A percentile compares a stretch with the other conserved stretches of the same genome.
These are phyloP conservation scores for Podila epigama DNA, from an alignment of 192 early-diverging fungal genomes.

Conservation along the genomic window DNA sequence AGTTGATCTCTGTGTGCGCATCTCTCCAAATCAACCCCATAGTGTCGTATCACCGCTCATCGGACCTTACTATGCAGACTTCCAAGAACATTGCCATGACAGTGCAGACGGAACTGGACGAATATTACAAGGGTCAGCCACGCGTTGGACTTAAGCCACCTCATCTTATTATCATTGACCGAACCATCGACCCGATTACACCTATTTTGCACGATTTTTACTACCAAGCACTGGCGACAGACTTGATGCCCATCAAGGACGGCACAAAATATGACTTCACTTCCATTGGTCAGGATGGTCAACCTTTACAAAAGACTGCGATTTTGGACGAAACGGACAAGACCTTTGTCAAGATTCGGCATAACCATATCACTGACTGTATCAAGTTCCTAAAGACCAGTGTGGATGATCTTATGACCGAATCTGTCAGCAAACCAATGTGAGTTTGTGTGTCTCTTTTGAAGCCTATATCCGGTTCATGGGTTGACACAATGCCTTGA, in stretches of 20 bases:
- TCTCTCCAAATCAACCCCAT: constrained; percentile 92
- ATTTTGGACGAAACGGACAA: constrained; percentile 79
- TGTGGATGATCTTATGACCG: constrained; percentile 77
- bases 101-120: constrained; percentile 88
- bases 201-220: constrained; percentile 98
- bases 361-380: constrained; percentile 85
- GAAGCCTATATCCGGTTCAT: too few species aligned
- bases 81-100: constrained; percentile 78
- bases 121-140: constrained; percentile 71
- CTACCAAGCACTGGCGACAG: constrained; percentile 97
- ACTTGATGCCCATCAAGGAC: constrained; percentile 77
- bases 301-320: constrained; percentile 55
- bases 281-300: constrained; percentile 58
- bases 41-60: constrained; percentile 88
- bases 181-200: constrained; percentile 88
- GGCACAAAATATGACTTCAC: constrained; percentile 69
- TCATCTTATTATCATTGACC: constrained; percentile 86
- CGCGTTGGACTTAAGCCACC: constrained; percentile 61
- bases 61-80: constrained; percentile 72
- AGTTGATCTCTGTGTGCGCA: constrained; percentile 88
- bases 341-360: constrained; percentile 79
- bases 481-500: too few species aligned
- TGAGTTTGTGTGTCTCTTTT: constrained; percentile 18
- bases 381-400: constrained; percentile 73
- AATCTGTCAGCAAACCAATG: constrained; percentile 22